Percentiles rank a stretch among this genome's conserved stretches.
Evolutionary conservation across 805 yeast species (phyloP).

Genomic region (Starmerella lactis-condensi): DNA sequence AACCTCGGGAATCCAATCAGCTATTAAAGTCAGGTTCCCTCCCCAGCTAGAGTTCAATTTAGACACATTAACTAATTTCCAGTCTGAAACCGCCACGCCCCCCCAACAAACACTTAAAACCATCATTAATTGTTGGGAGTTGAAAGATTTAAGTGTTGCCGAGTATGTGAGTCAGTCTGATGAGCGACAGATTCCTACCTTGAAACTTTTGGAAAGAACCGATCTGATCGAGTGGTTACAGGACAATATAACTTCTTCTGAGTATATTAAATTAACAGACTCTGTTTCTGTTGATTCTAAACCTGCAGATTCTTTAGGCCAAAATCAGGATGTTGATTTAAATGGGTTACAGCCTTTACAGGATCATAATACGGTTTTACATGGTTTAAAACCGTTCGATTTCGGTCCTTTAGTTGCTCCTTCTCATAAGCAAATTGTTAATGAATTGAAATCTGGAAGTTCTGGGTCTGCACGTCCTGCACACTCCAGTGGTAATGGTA

Average conservation of each 20-base stretch:
- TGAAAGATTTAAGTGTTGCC: constrained; percentile 54
- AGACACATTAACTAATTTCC: constrained; percentile 9
- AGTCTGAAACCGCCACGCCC: constrained; percentile 7
- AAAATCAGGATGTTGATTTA: constrained; percentile 1
- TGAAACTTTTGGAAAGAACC: constrained; percentile 68
- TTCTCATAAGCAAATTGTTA: constrained; percentile 20
- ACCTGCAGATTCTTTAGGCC: constrained; percentile 4
- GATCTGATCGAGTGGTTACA: constrained; percentile 68
- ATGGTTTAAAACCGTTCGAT: constrained; percentile 23
- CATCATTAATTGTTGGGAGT: constrained; percentile 41
- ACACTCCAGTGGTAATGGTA: background rate
- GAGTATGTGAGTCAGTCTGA: constrained; percentile 65
- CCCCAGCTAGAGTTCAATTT: constrained; percentile 11
- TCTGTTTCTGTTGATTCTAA: constrained; percentile 7
- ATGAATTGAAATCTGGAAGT: constrained; percentile 6
- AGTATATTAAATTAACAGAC: constrained; percentile 26
- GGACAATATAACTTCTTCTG: constrained; percentile 45
- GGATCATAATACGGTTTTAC: constrained; percentile 27
- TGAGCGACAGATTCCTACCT: constrained; percentile 41
- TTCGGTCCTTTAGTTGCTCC: constrained; percentile 23
- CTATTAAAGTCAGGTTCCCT: too few species aligned
- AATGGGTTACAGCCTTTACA: constrained; percentile 16
- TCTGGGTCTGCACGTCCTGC: background rate
- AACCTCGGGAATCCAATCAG: too few species aligned
- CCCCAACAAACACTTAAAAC: constrained; percentile 9